Conservation (phyloP, 805 yeast species). For the Candida nonsorbophila region DNA sequence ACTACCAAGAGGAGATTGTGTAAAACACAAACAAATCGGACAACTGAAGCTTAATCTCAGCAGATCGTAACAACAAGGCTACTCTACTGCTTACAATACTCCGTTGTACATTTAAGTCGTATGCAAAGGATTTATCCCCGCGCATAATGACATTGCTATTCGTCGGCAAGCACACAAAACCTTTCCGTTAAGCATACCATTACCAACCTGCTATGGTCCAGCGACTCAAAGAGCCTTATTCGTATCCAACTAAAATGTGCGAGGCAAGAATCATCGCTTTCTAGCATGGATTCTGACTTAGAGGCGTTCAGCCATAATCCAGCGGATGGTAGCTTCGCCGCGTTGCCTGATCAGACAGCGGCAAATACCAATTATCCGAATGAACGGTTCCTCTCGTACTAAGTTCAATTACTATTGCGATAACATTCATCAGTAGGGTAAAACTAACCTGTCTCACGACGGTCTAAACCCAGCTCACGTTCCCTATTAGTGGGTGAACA, state of each 20-base stretch:
- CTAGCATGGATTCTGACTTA: slow-evolving; percentile 11
- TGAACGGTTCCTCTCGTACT: slow-evolving; percentile 45
- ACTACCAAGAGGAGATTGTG: slow-evolving; percentile 8
- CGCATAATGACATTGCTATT: slow-evolving; percentile 39
- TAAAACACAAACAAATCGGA: slow-evolving; percentile 7
- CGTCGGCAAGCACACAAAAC: slow-evolving; percentile 36
- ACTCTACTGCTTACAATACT: too few species aligned
- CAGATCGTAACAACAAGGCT: too few species aligned
- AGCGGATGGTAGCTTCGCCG: slow-evolving; percentile 47
- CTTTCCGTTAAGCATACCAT: slow-evolving; percentile 32
- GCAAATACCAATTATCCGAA: slow-evolving; percentile 44
- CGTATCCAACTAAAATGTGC: slow-evolving; percentile 37
- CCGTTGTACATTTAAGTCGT: too few species aligned
- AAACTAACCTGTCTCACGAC: slow-evolving; percentile 43
- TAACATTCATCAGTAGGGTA: slow-evolving; percentile 31
- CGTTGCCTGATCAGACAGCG: slow-evolving; percentile 43
- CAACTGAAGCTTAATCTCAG: too few species aligned
- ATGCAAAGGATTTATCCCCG: too few species aligned
- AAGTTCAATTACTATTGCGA: slow-evolving; percentile 35
- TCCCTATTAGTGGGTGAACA: slow-evolving; percentile 45
- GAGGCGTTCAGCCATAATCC: slow-evolving; percentile 43
- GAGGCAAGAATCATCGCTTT: slow-evolving; percentile 38
- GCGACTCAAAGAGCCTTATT: slow-evolving; percentile 37
- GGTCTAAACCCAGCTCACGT: slow-evolving; percentile 39
- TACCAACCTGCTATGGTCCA: slow-evolving; percentile 37